phyloP scores from a whole-genome alignment of 2,329 filamentous ascomycete genomes.

The Exophiala lecanii-corni region DNA sequence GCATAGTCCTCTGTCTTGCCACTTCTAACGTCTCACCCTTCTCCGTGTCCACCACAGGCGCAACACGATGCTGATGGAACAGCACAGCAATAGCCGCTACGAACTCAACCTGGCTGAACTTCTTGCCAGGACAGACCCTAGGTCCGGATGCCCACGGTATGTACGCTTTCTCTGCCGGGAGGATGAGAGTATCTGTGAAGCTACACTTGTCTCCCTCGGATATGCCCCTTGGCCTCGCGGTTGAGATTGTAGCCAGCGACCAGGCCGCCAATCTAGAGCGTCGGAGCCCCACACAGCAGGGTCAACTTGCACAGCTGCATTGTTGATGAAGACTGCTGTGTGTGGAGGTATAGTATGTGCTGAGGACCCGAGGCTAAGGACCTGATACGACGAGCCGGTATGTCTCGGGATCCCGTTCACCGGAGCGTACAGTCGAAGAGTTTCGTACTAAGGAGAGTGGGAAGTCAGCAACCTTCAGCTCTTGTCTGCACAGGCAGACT shows the following conservation, averaged over 20 bases:
- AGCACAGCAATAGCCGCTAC: constrained; percentile 28
- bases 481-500: not conserved
- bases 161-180: constrained; percentile 11
- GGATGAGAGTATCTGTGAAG: not conserved
- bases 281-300: constrained; percentile 27
- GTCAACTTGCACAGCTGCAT: constrained; percentile 29
- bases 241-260: constrained; percentile 29
- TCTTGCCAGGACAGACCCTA: constrained; percentile 31
- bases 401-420: constrained; percentile 16
- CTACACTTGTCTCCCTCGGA: no score
- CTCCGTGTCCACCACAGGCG: not conserved
- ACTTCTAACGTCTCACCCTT: not conserved
- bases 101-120: constrained; percentile 34
- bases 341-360: constrained; percentile 17
- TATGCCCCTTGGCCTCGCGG: no score
- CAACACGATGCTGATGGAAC: constrained; percentile 6
- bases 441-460: constrained; percentile 23
- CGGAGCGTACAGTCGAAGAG: constrained; percentile 25
- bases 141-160: constrained; percentile 30
- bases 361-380: not conserved
- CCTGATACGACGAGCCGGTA: constrained; percentile 3
- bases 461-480: not conserved
- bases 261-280: constrained; percentile 28
- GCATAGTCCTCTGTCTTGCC: not conserved
- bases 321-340: constrained; percentile 22